Evolutionary conservation across 768 basidiomycete genomes (phyloP).

Genomic region (Psilocybe azurescens): DNA sequence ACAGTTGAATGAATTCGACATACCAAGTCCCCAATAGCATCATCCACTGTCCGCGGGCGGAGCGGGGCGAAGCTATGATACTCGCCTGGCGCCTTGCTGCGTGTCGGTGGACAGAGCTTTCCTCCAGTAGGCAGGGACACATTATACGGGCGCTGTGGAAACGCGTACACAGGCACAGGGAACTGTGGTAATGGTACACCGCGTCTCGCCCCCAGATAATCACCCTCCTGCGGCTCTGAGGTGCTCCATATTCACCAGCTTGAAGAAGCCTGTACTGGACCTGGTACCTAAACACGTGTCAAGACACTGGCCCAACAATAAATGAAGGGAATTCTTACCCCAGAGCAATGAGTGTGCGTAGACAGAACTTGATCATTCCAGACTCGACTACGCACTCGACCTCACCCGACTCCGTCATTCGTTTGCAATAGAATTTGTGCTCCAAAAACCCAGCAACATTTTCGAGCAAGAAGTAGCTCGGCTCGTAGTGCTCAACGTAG

Average conservation of each 20-base stretch:
- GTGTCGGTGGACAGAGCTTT: conserved; percentile 44
- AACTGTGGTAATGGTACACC: conserved; percentile 63
- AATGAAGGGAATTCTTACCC: conserved; percentile 49
- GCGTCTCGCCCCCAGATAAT: conserved; percentile 70
- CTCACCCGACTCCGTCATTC: conserved; percentile 22
- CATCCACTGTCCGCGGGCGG: conserved; percentile 58
- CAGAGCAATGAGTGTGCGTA: conserved; percentile 60
- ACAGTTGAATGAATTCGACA: conserved; percentile 26
- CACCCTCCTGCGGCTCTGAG: conserved; percentile 69
- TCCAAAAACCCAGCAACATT: conserved; percentile 70
- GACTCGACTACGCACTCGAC: conserved; percentile 47
- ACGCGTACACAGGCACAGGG: conserved; percentile 68
- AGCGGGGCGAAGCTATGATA: conserved; percentile 66
- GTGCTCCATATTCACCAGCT: conserved; percentile 73
- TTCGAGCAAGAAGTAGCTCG: conserved; percentile 70
- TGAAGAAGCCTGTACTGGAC: conserved; percentile 68
- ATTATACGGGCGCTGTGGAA: conserved; percentile 34
- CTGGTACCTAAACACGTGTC: conserved; percentile 57
- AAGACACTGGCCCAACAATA: neutral
- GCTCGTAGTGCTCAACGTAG: conserved; percentile 68
- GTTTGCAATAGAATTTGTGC: conserved; percentile 49
- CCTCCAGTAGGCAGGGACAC: conserved; percentile 51
- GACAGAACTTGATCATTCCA: conserved; percentile 72
- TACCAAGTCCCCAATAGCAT: conserved; percentile 75
- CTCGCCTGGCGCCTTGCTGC: conserved; percentile 42